Evolutionary conservation across 805 yeast genomes (phyloP), one percentile per base, ranked within the genome.

Genomic region (Suhomyces kilbournensis): DNA sequence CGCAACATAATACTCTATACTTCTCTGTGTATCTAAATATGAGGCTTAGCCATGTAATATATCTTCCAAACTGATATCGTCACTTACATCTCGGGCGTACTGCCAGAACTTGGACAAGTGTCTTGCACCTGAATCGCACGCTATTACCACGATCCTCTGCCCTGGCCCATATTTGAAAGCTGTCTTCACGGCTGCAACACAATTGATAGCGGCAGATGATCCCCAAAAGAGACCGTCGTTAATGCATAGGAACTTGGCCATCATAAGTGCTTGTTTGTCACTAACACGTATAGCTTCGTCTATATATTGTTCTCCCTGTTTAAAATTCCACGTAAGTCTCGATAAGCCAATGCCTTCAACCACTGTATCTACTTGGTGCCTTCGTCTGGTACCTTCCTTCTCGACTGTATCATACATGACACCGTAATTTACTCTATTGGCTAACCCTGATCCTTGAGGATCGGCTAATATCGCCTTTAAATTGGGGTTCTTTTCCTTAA

Each of bases 361-460:
- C 1, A 92, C 64, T 0, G 98, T 94, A 67, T 93, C 99, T 1
- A 93, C 98, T 69, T 93, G 99, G 67, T 94, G 98, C 59, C 99
- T 75, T 64, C 97, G 79, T 60, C 98, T 77, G 0, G 94, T 88
- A 1, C 99, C 99, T 70, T 93, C 99, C 58, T 80, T 85, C 68
- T 93, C 99, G 7, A 82, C 91, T 2, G 77, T 57, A 61, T 92
- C 96, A 67, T 90, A 93, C 97, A 94, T 91, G 3, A 93, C 98
- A 1, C 97, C 98, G 62, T 73, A 83, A 61, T 89, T 89, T 48
- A 93, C 82, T 54, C 96, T 74, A 70, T 93, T 90, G 63, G 79
- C 88, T 56, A 94, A 79, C 0, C 99, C 99, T 14, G 94, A 85
- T 0, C 99, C 99, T 62, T 90, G 97, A 0, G 98, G 98, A 68